phyloP scores from a whole-genome alignment of 2,329 filamentous ascomycete species.

The Coniochaeta sp. region DNA sequence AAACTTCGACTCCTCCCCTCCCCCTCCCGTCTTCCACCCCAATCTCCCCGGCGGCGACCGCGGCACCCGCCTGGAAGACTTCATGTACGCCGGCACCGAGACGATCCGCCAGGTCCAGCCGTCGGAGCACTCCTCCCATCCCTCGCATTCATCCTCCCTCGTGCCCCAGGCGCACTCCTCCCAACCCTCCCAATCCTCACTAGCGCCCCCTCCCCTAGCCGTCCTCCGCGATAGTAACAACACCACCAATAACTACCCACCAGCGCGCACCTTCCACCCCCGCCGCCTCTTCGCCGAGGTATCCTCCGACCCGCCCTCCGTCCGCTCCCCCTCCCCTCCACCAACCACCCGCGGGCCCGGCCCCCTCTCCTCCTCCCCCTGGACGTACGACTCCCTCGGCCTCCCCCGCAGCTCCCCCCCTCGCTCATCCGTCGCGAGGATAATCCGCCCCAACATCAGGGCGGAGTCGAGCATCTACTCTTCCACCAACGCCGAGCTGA shows the following conservation, averaged over 20 bases:
- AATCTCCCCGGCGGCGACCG: not conserved
- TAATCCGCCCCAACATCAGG: not conserved
- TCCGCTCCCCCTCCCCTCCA: not conserved
- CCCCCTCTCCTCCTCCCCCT: not conserved
- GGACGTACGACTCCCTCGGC: not conserved
- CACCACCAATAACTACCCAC: not conserved
- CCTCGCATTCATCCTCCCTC: not conserved
- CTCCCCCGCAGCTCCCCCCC: not conserved
- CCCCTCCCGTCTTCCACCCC: not conserved
- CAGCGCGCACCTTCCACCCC: not conserved
- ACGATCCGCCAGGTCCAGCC: slow-evolving; percentile 2
- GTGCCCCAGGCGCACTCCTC: too few species aligned
- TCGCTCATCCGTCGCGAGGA: not conserved
- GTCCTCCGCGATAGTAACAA: not conserved
- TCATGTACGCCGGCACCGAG: not conserved
- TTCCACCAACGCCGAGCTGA: not conserved
- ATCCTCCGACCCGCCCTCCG: not conserved
- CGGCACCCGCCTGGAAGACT: slow-evolving; percentile 1
- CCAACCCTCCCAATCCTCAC: too few species aligned
- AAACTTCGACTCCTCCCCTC: not conserved
- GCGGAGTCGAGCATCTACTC: not conserved
- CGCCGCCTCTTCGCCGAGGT: not conserved
- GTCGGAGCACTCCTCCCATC: not conserved
- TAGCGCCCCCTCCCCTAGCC: not conserved
- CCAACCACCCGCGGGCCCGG: not conserved